Evolutionary conservation across 208 protist species (phyloP).

Genomic region (Crithidia bombi): DNA sequence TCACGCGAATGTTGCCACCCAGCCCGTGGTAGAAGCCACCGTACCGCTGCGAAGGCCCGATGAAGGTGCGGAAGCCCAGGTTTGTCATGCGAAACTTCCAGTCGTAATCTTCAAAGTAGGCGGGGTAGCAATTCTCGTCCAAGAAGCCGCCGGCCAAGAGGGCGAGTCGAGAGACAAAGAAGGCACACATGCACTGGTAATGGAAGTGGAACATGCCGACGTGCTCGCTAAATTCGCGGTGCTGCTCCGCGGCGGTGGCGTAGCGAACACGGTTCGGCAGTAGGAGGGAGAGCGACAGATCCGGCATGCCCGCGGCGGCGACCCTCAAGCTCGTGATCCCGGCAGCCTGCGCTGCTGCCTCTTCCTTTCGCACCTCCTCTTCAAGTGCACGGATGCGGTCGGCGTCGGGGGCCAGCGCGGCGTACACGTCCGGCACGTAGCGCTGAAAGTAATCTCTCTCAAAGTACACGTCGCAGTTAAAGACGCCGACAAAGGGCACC

Average conservation of each 20-base stretch:
- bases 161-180: constrained; percentile 18
- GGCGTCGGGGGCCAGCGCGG: constrained; percentile 7
- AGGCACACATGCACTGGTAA: constrained; percentile 26
- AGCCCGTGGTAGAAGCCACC: constrained; percentile 19
- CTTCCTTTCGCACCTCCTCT: constrained; percentile 22
- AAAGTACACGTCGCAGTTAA: constrained; percentile 31
- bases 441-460: constrained; percentile 9
- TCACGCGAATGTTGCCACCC: constrained; percentile 25
- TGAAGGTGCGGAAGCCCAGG: constrained; percentile 22
- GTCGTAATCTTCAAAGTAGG: constrained; percentile 30
- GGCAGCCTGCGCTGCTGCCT: constrained; percentile 1
- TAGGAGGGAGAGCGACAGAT: neutral
- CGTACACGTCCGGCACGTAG: constrained; percentile 25
- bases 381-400: constrained; percentile 18
- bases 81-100: constrained; percentile 13
- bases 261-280: constrained; percentile 20
- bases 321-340: constrained; percentile 5
- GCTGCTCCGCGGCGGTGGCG: constrained; percentile 2
- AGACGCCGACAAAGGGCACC: constrained; percentile 28
- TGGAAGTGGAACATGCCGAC: constrained; percentile 23
- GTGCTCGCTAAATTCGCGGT: constrained; percentile 11
- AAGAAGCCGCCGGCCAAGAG: constrained; percentile 25
- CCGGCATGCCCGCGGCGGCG: constrained; percentile 3
- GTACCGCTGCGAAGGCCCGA: constrained; percentile 11
- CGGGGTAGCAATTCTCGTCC: constrained; percentile 28